These are phyloP conservation scores for Aplosporella prunicola DNA, from an alignment of 2,329 filamentous ascomycete genomes.

Conservation along the genomic window DNA sequence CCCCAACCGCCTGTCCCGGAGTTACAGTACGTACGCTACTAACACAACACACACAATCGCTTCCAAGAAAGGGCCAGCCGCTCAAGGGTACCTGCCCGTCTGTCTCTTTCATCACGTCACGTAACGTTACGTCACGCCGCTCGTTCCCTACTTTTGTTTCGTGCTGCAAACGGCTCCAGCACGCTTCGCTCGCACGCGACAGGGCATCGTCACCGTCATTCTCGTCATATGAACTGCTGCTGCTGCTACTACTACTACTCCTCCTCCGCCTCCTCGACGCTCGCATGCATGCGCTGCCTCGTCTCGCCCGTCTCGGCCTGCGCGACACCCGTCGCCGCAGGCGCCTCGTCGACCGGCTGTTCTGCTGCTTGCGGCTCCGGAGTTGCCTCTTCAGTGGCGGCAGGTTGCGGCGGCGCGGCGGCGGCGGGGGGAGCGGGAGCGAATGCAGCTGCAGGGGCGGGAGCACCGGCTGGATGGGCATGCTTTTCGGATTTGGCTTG, in stretches of 20 bases:
- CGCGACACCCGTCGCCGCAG: slow-evolving; percentile 7
- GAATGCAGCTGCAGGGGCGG: slow-evolving; percentile 15
- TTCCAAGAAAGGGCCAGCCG: too few relatives aligned
- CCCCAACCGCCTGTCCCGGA: too few relatives aligned
- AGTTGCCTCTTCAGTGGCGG: slow-evolving; percentile 13
- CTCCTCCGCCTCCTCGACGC: slow-evolving; percentile 29
- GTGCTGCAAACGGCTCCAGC: too few relatives aligned
- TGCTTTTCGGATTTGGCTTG: too few relatives aligned
- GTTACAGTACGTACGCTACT: too few relatives aligned
- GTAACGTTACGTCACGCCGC: too few relatives aligned
- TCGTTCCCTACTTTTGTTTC: too few relatives aligned
- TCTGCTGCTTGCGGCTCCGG: slow-evolving; percentile 1
- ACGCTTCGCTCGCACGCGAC: too few relatives aligned
- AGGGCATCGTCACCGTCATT: too few relatives aligned
- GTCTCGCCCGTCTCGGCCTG: slow-evolving; percentile 8
- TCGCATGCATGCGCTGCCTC: slow-evolving; percentile 24
- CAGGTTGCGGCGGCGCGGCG: slow-evolving; percentile 17
- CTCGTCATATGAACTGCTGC: neutral
- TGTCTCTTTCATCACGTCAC: too few relatives aligned
- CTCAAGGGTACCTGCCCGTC: too few relatives aligned
- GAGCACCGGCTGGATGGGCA: neutral
- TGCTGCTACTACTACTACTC: slow-evolving; percentile 14
- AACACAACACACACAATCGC: too few relatives aligned
- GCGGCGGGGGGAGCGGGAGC: slow-evolving; percentile 22
- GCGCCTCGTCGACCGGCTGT: slow-evolving; percentile 2